phyloP scores from a whole-genome alignment of 2,329 filamentous ascomycete genomes.

The Teratosphaeria nubilosa region DNA sequence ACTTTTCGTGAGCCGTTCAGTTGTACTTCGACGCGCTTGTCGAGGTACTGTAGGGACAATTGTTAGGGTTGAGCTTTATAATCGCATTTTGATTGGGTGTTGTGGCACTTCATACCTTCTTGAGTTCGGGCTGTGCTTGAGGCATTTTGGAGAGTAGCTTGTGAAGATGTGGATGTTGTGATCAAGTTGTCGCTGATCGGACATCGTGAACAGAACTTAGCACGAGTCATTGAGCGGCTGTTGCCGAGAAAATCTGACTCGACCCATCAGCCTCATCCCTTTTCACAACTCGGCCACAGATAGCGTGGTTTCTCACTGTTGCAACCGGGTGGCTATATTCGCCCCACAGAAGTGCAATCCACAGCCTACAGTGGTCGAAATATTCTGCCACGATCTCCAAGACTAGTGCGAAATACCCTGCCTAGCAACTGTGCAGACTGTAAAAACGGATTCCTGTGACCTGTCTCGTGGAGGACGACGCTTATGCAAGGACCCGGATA shows the following conservation, averaged over 20 bases:
- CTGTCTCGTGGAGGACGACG: no score
- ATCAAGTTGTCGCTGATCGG: not conserved
- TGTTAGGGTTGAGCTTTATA: not conserved
- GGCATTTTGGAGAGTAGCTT: slow-evolving; percentile 54
- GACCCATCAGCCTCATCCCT: not conserved
- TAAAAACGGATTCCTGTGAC: no score
- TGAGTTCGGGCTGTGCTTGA: slow-evolving; percentile 96
- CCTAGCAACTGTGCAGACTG: no score
- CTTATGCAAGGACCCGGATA: no score
- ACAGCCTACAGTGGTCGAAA: no score
- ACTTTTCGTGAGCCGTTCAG: slow-evolving; percentile 97
- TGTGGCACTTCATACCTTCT: slow-evolving; percentile 59
- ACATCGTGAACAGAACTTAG: not conserved
- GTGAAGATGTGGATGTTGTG: not conserved
- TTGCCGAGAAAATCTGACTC: not conserved
- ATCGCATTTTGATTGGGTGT: not conserved
- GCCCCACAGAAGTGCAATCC: no score
- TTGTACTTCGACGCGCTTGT: slow-evolving; percentile 97
- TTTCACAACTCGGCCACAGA: no score
- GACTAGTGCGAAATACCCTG: no score
- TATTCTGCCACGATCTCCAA: no score
- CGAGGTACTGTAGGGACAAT: slow-evolving; percentile 65
- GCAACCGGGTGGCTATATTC: no score
- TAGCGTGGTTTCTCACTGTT: no score
- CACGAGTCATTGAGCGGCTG: not conserved